Conservation (phyloP, 805 yeast species). For the Debaryomyces tyrocola region DNA sequence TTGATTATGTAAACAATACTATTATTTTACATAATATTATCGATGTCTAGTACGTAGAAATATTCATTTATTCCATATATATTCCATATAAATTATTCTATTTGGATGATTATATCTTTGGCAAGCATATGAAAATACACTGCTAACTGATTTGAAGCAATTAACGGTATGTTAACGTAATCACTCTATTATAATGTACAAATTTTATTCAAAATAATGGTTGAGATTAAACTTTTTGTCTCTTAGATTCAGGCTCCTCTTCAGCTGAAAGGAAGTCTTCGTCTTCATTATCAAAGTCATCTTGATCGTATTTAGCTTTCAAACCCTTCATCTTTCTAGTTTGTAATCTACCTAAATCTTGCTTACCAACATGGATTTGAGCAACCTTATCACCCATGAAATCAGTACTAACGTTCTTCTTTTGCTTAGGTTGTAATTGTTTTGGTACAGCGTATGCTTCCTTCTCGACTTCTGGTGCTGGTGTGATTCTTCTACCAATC, state of each 20-base stretch:
- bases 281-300: constrained; percentile 54
- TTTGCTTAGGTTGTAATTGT: constrained; percentile 75
- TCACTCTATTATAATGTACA: constrained; percentile 4
- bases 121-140: no score
- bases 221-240: constrained; percentile 25
- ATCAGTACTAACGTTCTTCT: constrained; percentile 88
- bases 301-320: constrained; percentile 82
- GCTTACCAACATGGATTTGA: constrained; percentile 93
- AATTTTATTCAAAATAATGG: neutral
- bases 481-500: constrained; percentile 80
- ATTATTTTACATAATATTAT: neutral
- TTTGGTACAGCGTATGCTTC: constrained; percentile 83
- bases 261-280: constrained; percentile 25
- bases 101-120: no score
- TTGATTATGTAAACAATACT: neutral
- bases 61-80: neutral
- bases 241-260: constrained; percentile 29
- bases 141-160: no score
- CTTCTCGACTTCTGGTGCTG: constrained; percentile 85
- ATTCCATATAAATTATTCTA: neutral
- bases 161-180: no score
- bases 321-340: constrained; percentile 99
- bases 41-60: neutral
- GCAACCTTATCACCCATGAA: constrained; percentile 95
- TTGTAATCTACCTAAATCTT: constrained; percentile 85